Conservation (phyloP, 805 yeast genomes). For the Maudiozyma turicensis region DNA sequence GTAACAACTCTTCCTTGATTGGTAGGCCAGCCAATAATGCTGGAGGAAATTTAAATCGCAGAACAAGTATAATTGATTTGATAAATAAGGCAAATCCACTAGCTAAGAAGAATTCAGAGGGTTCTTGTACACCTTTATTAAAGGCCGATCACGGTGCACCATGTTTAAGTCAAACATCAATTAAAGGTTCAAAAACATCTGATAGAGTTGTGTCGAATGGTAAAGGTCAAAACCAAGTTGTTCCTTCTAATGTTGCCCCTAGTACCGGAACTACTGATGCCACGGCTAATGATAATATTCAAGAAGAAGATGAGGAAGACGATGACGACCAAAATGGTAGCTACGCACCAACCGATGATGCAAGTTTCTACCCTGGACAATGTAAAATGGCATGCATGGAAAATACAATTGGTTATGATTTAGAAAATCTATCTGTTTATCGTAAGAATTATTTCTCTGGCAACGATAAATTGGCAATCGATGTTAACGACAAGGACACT, state of each 20-base stretch:
- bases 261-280: not conserved
- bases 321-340: not conserved
- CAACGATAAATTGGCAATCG: not conserved
- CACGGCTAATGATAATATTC: not conserved
- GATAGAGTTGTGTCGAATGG: not conserved
- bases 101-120: not conserved
- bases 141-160: constrained; percentile 5
- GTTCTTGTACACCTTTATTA: constrained; percentile 12
- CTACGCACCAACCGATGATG: not conserved
- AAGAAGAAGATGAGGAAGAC: not conserved
- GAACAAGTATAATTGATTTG: not conserved
- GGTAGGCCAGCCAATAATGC: not conserved
- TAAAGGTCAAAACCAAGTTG: not conserved
- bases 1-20: not conserved
- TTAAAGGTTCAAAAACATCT: not conserved
- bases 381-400: constrained; percentile 23
- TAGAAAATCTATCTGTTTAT: constrained; percentile 27
- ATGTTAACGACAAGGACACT: not conserved
- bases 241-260: not conserved
- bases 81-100: not conserved
- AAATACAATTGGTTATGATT: constrained; percentile 29
- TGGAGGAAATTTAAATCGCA: not conserved
- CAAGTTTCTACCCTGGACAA: not conserved
- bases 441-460: constrained; percentile 22
- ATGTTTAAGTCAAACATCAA: constrained; percentile 5